Evolutionary conservation across 2,329 filamentous ascomycete genomes (phyloP).

Genomic region (Podosphaera leucotricha): DNA sequence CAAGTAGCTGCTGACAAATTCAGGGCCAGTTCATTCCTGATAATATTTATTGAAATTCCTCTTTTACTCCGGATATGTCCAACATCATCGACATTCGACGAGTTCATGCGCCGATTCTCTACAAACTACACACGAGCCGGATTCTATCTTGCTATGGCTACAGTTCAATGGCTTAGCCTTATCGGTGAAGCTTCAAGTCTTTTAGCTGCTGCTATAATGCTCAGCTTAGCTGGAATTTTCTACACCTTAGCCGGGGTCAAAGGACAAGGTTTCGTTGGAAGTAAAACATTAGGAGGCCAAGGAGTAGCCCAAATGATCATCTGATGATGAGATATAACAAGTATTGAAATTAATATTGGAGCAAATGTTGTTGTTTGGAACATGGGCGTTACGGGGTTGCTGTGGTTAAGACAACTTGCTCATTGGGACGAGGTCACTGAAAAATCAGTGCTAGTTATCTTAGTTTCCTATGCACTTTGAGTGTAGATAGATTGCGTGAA

Average conservation of each 20-base stretch:
- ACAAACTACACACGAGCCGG: constrained; percentile 93
- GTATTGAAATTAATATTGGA: background rate
- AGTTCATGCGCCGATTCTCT: constrained; percentile 70
- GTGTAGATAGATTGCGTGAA: background rate
- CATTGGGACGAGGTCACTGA: background rate
- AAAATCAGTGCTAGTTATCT: background rate
- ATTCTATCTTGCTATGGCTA: constrained; percentile 61
- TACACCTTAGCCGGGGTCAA: constrained; percentile 61
- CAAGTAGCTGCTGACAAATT: constrained; percentile 2
- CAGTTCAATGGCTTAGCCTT: constrained; percentile 67
- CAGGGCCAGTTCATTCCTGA: constrained; percentile 46
- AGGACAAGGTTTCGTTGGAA: constrained; percentile 68
- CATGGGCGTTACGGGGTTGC: background rate
- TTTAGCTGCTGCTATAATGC: constrained; percentile 65
- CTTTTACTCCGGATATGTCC: constrained; percentile 94
- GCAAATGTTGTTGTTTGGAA: background rate
- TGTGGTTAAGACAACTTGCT: background rate
- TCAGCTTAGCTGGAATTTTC: constrained; percentile 54
- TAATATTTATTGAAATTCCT: constrained; percentile 75
- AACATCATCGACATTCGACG: constrained; percentile 73
- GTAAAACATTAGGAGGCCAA: constrained; percentile 86
- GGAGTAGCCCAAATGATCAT: constrained; percentile 98
- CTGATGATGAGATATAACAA: constrained; percentile 26
- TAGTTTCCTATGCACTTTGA: background rate
- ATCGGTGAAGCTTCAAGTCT: constrained; percentile 41